A percentile compares a stretch with the other conserved stretches of the same genome.
phyloP scores from a whole-genome alignment of 371 early-diverging fungal genomes.

The Syncephalis plumigaleata region DNA sequence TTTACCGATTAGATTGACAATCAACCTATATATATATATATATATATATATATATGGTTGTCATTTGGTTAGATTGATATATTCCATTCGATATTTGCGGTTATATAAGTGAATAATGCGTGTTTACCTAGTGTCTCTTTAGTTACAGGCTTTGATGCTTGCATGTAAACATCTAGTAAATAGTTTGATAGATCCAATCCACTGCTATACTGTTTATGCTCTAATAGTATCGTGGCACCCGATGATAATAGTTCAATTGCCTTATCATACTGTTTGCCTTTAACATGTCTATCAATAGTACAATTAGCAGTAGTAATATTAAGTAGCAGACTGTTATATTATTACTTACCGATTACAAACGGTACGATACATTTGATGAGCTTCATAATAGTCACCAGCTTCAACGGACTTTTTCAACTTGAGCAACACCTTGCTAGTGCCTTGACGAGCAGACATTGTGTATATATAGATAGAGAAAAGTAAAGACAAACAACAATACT shows the following conservation, averaged over 20 bases:
- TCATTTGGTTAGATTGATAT: too few species aligned
- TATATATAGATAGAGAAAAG: too few species aligned
- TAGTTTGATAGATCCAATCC: slow-evolving; percentile 69
- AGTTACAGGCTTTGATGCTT: too few species aligned
- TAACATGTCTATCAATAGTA: slow-evolving; percentile 40
- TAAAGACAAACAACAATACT: too few species aligned
- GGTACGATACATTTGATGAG: slow-evolving; percentile 85
- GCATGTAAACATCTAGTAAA: slow-evolving; percentile 62
- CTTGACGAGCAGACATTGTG: slow-evolving; percentile 12
- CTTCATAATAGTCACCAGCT: slow-evolving; percentile 78
- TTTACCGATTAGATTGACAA: too few species aligned
- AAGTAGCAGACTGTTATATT: neutral
- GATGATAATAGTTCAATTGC: slow-evolving; percentile 63
- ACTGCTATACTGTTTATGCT: slow-evolving; percentile 63
- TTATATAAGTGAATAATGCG: too few species aligned
- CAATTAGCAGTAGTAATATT: neutral
- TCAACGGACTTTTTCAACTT: slow-evolving; percentile 48
- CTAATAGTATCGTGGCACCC: slow-evolving; percentile 55
- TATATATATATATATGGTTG: too few species aligned
- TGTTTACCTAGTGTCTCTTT: too few species aligned
- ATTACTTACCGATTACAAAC: slow-evolving; percentile 57
- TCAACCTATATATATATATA: too few species aligned
- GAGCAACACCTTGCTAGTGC: slow-evolving; percentile 44
- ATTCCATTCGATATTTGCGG: too few species aligned
- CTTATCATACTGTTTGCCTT: slow-evolving; percentile 57